Evolutionary conservation across 83 land plant species (phyloP).

Genomic region (Diphasiastrum complanatum): DNA sequence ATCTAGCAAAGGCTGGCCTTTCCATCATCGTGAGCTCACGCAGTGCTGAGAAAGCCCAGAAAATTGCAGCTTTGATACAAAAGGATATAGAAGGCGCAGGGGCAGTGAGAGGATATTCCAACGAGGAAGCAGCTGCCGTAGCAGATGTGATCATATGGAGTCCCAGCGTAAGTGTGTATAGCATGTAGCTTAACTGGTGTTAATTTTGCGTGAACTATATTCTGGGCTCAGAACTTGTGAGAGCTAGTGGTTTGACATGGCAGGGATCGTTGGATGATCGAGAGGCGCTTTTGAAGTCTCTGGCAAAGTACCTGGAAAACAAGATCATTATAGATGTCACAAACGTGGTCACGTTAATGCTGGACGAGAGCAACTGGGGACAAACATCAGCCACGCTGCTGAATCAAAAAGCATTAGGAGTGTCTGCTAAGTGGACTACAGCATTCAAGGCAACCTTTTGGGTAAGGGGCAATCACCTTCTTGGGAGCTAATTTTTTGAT

Average conservation of each 20-base stretch:
- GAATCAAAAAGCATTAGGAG: constrained; percentile 2
- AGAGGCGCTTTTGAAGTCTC: background rate
- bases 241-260: background rate
- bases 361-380: constrained; percentile 1
- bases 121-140: background rate
- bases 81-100: background rate
- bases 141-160: constrained; percentile 1
- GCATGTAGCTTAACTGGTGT: background rate
- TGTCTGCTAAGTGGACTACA: constrained; percentile 4
- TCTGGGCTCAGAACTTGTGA: background rate
- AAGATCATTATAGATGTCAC: constrained; percentile 9
- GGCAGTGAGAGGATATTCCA: background rate
- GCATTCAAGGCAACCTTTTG: constrained; percentile 10
- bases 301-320: background rate
- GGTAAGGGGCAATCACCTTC: too few relatives aligned
- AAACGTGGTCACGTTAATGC: background rate
- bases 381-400: constrained; percentile 2
- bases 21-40: background rate
- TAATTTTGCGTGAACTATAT: background rate
- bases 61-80: background rate
- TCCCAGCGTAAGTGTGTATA: background rate
- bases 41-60: background rate
- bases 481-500: too few relatives aligned
- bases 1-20: constrained; percentile 2
- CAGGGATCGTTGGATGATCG: background rate